Evolutionary conservation across 306 rosid genomes (phyloP).

Genomic region (Oemleria cerasiformis): DNA sequence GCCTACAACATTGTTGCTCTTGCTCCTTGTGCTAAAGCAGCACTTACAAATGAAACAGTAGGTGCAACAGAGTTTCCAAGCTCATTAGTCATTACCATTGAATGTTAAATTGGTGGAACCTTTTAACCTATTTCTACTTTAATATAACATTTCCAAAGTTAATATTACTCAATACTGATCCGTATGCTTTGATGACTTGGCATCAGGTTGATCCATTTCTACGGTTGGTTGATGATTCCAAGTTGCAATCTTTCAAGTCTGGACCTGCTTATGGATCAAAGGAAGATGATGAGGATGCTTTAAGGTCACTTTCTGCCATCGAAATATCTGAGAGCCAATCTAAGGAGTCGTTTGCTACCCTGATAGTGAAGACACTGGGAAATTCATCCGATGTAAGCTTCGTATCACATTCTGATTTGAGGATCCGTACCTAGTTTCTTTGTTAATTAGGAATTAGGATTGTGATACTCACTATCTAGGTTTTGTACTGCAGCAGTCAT

Average conservation of each 20-base stretch:
- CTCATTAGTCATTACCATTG: neutral
- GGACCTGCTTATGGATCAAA: constrained; percentile 61
- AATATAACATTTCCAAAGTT: neutral
- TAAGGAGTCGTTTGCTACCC: constrained; percentile 45
- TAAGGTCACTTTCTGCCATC: constrained; percentile 41
- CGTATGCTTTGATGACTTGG: neutral
- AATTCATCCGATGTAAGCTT: constrained; percentile 45
- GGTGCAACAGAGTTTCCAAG: constrained; percentile 3
- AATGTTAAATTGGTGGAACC: neutral
- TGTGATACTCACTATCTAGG: neutral
- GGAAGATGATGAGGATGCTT: constrained; percentile 68
- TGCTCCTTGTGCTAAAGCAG: constrained; percentile 49
- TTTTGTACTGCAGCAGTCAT: constrained; percentile 22
- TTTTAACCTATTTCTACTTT: neutral
- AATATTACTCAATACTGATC: neutral
- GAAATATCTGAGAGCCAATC: constrained; percentile 33
- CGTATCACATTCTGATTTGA: neutral
- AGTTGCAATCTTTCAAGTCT: constrained; percentile 44
- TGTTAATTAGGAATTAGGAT: neutral
- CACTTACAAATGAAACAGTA: constrained; percentile 61
- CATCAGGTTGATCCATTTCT: constrained; percentile 79
- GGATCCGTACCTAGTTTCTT: neutral
- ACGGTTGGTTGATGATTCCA: constrained; percentile 56
- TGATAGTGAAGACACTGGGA: constrained; percentile 49
- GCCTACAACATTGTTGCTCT: constrained; percentile 56